Base-by-base conservation (phyloP, 2,329 filamentous ascomycete genomes). In the Dactylellina cionopaga region DNA sequence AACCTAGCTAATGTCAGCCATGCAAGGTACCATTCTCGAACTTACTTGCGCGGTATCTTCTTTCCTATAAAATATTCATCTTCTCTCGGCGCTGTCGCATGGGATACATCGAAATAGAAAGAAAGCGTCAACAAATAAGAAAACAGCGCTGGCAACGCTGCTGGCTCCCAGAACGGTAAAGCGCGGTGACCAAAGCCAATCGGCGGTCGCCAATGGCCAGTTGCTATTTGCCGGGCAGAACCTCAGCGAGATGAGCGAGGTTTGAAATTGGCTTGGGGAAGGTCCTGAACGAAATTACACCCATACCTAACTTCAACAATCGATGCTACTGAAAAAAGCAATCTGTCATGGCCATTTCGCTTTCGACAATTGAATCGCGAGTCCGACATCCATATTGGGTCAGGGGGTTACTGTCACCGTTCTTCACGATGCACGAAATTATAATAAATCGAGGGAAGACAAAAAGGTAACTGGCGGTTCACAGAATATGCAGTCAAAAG, bases 231-330 rank as follows among this genome's bases (percentile, higher is more conserved):
- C 59, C 43, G 37, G 54, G 59, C 52, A 64, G n/a, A 27, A 29
- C 59, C 54, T 47, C 52, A 72, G 52, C 59, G 68, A 72, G 68
- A 72, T 72, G 68, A 72, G 51, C 54, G 52, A 65, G 59, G 68
- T 72, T 72, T 72, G 68, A 64, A 72, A 72, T 65, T 59, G 60
- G 52, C 68, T 72, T 72, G 68, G 52, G 66, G 68, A 72, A 72
- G 68, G 68, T 72, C 68, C 68, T 72, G 68, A 72, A 46, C 43
- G 68, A 64, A 72, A 72, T 65, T 72, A 65, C 27, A 41, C 43
- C 59, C 37, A 60, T 35, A 69, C 27, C 54, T 54, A 54, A 58
- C 51, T 22, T n/a, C n/a, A 22, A 37, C n/a, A 9, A 19, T 22
- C 41, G 19, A 47, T n/a, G 22, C 10, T 9, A n/a, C n/a, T n/a